Base-by-base conservation (phyloP, 2,329 filamentous ascomycete species). In the Clonostachys byssicola region DNA sequence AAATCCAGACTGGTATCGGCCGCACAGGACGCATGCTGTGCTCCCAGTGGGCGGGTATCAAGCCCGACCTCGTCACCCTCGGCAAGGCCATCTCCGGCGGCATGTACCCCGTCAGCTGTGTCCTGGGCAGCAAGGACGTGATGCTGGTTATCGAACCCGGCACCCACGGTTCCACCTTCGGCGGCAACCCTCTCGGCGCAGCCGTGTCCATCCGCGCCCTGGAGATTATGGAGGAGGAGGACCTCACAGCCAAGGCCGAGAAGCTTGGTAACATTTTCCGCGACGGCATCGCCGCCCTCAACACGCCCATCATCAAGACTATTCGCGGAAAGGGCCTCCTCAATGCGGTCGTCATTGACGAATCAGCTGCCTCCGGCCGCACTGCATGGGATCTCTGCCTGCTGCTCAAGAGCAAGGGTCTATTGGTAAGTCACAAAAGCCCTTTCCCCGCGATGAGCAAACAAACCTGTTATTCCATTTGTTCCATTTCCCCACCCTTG, bases 81-180 rank as follows among this genome's bases (percentile, higher is more conserved):
- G 94, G 94, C 62, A 99, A 99, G 75, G 94, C 94, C 57, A 96
- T 99, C 65, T 96, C 91, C 34, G 94, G 94, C 53, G 94, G 94
- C 67, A 94, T 97, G 87, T 99, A 99, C 72, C 94, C 94, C n/a
- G 94, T 99, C 49, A 96, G 91, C 51, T 91, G 86, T 59, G 92
- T 99, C 43, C 78, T 99, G 45, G 86, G 88, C 52, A 85, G 85
- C 59, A 91, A 87, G 71, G 92, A 96, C 48, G 78, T 97, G 53
- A 96, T 99, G 92, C 80, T 96, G 55, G 94, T 92, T 10, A 78
- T 99, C 53, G 94, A 99, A 76, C 89, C 94, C 23, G 94, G 94
- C 50, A 97, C 94, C 23, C 94, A 99, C 70, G 94, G 94, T 43
- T 96, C 90, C 40, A 99, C 94, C n/a, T 99, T 97, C 62, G 94